Conservation (phyloP, 2,329 filamentous ascomycete genomes). For the Rasamsonia emersonii region DNA sequence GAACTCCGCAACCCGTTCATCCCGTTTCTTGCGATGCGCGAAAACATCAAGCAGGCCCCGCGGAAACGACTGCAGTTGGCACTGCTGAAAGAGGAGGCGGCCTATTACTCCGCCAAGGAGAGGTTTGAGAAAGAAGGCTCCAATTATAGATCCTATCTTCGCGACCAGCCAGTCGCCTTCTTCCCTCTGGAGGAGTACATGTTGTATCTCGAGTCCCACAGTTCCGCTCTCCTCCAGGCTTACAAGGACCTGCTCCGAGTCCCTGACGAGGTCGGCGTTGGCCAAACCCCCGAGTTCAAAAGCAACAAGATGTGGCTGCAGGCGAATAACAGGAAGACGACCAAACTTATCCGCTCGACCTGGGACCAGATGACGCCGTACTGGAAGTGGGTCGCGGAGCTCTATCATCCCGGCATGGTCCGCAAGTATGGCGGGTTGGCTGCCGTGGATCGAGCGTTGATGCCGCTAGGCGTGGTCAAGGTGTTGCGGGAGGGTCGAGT, state of each 20-base stretch:
- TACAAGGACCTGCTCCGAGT: constrained; percentile 24
- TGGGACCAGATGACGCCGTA: constrained; percentile 33
- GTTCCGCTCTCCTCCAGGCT: constrained; percentile 18
- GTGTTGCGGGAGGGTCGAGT: constrained; percentile 33
- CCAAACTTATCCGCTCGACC: constrained; percentile 14
- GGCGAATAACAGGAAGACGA: constrained; percentile 6
- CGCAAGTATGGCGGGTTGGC: constrained; percentile 31
- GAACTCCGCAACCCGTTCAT: constrained; percentile 45
- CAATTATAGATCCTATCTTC: constrained; percentile 3
- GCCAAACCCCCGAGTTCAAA: constrained; percentile 19
- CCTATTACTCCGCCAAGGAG: constrained; percentile 40
- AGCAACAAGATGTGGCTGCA: constrained; percentile 15
- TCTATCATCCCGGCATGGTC: constrained; percentile 34
- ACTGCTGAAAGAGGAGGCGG: constrained; percentile 42
- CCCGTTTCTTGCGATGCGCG: constrained; percentile 38
- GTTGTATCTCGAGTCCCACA: constrained; percentile 26
- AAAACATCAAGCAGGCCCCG: constrained; percentile 30
- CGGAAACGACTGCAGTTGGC: constrained; percentile 23
- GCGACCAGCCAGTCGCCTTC: constrained; percentile 17
- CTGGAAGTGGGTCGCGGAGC: constrained; percentile 34
- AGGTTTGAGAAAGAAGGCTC: constrained; percentile 20
- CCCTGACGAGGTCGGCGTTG: constrained; percentile 23
- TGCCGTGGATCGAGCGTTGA: constrained; percentile 31
- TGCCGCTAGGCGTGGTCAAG: constrained; percentile 36
- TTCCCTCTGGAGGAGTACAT: constrained; percentile 34